A percentile compares a stretch with the other conserved stretches of the same genome.
Evolutionary conservation across 2,329 filamentous ascomycete genomes (phyloP).

Genomic region (Epichloe scottii): DNA sequence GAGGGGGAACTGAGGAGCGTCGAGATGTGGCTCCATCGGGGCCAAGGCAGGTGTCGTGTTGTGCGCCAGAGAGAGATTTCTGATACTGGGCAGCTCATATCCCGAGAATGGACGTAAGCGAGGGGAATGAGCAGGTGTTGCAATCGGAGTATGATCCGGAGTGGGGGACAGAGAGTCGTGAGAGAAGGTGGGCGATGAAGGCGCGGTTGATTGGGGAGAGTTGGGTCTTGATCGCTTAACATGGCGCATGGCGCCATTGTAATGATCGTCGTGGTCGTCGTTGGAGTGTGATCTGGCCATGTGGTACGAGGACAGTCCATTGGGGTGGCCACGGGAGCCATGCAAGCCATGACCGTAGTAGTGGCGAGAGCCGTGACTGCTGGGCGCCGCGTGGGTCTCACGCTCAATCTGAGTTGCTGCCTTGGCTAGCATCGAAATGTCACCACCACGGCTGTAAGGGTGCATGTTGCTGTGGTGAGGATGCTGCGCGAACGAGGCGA

Average conservation of each 20-base stretch:
- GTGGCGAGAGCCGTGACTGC: slow-evolving; percentile 33
- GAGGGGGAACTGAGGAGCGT: slow-evolving; percentile 30
- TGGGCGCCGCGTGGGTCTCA: slow-evolving; percentile 33
- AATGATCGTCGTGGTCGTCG: slow-evolving; percentile 65
- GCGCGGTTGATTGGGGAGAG: slow-evolving; percentile 89
- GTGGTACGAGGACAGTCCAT: slow-evolving; percentile 75
- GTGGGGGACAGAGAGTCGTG: slow-evolving; percentile 93
- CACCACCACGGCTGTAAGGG: slow-evolving; percentile 36
- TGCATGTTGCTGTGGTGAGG: slow-evolving; percentile 31
- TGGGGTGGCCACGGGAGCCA: slow-evolving; percentile 49
- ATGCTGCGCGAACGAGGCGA: slow-evolving; percentile 53
- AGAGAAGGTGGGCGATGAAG: slow-evolving; percentile 91
- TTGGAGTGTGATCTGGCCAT: slow-evolving; percentile 85
- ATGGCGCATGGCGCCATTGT: slow-evolving; percentile 52
- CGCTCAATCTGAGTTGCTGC: slow-evolving; percentile 50
- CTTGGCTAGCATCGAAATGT: slow-evolving; percentile 48
- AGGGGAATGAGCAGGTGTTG: slow-evolving; percentile 89
- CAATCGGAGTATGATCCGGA: slow-evolving; percentile 95
- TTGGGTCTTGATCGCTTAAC: slow-evolving; percentile 85
- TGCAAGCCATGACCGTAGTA: slow-evolving; percentile 38
- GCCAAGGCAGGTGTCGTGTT: slow-evolving; percentile 43
- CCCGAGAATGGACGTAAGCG: slow-evolving; percentile 72
- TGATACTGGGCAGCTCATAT: slow-evolving; percentile 72
- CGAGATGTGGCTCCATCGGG: slow-evolving; percentile 45
- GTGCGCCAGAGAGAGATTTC: slow-evolving; percentile 45